Conservation (phyloP, 306 rosid genomes). For the Sechiopsis laciniata region DNA sequence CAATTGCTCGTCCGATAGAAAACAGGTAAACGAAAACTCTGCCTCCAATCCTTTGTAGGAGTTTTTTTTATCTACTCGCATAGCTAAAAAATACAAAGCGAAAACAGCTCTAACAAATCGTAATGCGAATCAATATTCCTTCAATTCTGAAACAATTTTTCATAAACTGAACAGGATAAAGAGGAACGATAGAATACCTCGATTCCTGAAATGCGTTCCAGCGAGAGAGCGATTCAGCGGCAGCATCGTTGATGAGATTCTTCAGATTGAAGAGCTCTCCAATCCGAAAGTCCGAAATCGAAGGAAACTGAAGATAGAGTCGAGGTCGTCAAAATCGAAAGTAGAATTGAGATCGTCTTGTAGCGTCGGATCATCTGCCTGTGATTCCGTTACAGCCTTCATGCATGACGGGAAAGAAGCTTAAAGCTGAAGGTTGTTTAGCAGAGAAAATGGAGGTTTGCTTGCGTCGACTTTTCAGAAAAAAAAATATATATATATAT, state of each 20-base stretch:
- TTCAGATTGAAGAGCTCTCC: constrained; percentile 49
- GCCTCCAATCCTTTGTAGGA: no score
- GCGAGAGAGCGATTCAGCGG: constrained; percentile 57
- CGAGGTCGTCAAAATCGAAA: constrained; percentile 85
- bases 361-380: constrained; percentile 20
- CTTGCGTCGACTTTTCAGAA: neutral
- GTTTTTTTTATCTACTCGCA: no score
- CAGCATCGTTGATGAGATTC: constrained; percentile 61
- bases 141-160: neutral
- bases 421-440: constrained; percentile 1
- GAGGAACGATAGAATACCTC: constrained; percentile 39
- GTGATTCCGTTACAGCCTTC: constrained; percentile 28
- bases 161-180: neutral
- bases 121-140: neutral
- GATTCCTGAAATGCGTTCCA: constrained; percentile 56
- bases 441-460: neutral
- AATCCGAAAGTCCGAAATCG: constrained; percentile 62
- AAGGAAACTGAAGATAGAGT: constrained; percentile 61
- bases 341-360: constrained; percentile 41
- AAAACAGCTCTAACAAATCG: neutral
- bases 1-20: no score
- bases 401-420: constrained; percentile 12
- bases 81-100: neutral
- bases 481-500: neutral
- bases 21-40: no score